Percentiles rank a stretch among this genome's conserved stretches.
phyloP scores from a whole-genome alignment of 352 stramenopile genomes.

The Phytopythium cucurbitacearum region DNA sequence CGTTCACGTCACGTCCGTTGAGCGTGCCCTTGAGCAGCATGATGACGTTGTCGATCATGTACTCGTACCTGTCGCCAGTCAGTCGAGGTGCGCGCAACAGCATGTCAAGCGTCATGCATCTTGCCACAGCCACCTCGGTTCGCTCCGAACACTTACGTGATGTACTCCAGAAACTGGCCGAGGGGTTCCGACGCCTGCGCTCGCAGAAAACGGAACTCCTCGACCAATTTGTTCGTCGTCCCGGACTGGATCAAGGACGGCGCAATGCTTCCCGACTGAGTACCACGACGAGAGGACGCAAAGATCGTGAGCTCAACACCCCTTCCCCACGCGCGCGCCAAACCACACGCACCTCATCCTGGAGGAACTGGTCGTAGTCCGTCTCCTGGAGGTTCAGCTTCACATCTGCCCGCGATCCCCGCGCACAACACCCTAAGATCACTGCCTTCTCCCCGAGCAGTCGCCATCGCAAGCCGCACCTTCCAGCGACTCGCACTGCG shows the following conservation, averaged over 20 bases:
- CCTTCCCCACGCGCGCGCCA: neutral
- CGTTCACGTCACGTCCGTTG: slow-evolving; percentile 95
- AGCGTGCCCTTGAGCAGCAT: slow-evolving; percentile 98
- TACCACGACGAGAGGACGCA: slow-evolving; percentile 12
- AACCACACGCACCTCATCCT: slow-evolving; percentile 75
- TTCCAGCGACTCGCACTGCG: slow-evolving; percentile 89
- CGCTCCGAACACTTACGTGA: slow-evolving; percentile 85
- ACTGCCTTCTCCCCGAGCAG: neutral
- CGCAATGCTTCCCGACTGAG: slow-evolving; percentile 62
- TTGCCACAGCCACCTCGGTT: neutral
- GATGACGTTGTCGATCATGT: slow-evolving; percentile 99
- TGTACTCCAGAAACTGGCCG: slow-evolving; percentile 97
- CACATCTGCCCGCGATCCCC: slow-evolving; percentile 47
- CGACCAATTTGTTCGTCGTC: slow-evolving; percentile 88
- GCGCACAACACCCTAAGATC: neutral
- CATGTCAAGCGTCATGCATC: neutral
- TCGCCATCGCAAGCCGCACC: slow-evolving; percentile 22
- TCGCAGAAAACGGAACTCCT: slow-evolving; percentile 97
- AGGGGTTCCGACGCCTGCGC: slow-evolving; percentile 96
- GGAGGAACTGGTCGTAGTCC: slow-evolving; percentile 96
- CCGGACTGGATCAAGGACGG: slow-evolving; percentile 77
- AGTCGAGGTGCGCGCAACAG: neutral
- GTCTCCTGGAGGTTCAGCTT: slow-evolving; percentile 97
- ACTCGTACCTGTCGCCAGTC: slow-evolving; percentile 85
- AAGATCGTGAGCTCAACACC: neutral